A percentile compares a stretch with the other conserved stretches of the same genome.
Evolutionary conservation across 768 basidiomycete genomes (phyloP).

Genomic region (Leucocoprinus leucothites): DNA sequence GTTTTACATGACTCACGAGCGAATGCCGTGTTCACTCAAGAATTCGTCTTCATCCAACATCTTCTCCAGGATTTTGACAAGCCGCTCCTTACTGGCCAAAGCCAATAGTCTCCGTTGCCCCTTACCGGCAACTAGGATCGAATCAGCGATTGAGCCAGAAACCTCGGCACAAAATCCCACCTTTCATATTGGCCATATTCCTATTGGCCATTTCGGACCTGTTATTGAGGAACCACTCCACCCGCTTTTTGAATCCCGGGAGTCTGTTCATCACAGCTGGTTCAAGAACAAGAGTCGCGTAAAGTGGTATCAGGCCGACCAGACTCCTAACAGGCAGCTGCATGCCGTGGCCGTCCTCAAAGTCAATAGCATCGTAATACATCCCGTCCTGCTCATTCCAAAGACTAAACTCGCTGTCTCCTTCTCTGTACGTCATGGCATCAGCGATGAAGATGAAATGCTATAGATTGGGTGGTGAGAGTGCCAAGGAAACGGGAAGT

Average conservation of each 20-base stretch:
- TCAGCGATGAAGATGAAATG: constrained; percentile 99
- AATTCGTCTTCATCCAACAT: constrained; percentile 99
- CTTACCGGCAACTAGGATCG: constrained; percentile 52
- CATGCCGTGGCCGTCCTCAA: constrained; percentile 76
- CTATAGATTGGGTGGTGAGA: too few relatives aligned
- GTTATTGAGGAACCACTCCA: constrained; percentile 99
- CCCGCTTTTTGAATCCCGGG: constrained; percentile 97
- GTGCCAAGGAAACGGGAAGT: not conserved
- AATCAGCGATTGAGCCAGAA: too few relatives aligned
- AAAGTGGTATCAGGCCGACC: constrained; percentile 96
- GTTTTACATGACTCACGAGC: constrained; percentile 65
- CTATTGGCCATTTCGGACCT: constrained; percentile 81
- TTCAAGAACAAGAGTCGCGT: constrained; percentile 92
- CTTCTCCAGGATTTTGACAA: constrained; percentile 85
- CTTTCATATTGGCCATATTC: constrained; percentile 96
- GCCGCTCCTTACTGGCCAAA: constrained; percentile 86
- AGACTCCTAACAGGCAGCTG: constrained; percentile 93
- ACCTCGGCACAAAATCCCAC: too few relatives aligned
- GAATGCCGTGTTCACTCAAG: constrained; percentile 90
- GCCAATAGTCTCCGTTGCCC: constrained; percentile 88
- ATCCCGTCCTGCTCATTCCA: constrained; percentile 98
- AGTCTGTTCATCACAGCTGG: constrained; percentile 85
- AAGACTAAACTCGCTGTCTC: constrained; percentile 75
- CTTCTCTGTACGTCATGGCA: constrained; percentile 91
- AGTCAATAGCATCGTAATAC: constrained; percentile 97